Conservation (phyloP, 2,329 filamentous ascomycete species). For the Alternaria dauci region DNA sequence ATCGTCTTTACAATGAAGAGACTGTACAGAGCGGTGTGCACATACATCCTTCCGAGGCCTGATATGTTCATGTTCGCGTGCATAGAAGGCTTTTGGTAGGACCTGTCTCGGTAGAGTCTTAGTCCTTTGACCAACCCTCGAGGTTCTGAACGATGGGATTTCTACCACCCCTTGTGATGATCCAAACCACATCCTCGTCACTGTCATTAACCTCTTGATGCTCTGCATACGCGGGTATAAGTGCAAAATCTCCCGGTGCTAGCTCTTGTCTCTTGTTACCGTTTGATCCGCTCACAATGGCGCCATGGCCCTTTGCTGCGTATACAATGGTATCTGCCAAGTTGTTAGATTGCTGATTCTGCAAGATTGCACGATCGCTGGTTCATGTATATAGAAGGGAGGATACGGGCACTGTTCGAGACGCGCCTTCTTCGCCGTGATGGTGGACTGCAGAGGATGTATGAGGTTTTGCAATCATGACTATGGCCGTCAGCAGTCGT, state of each 20-base stretch:
- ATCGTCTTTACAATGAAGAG: conserved; percentile 29
- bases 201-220: conserved; percentile 75
- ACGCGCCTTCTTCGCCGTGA: conserved; percentile 71
- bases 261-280: conserved; percentile 67
- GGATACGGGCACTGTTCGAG: conserved; percentile 3
- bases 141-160: conserved; percentile 70
- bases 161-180: conserved; percentile 69
- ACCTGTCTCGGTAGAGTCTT: conserved; percentile 8
- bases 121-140: conserved; percentile 62
- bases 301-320: conserved; percentile 67
- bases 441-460: conserved; percentile 71
- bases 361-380: neutral
- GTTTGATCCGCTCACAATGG: conserved; percentile 64
- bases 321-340: conserved; percentile 72
- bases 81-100: neutral
- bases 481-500: conserved; percentile 45
- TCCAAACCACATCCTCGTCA: conserved; percentile 70
- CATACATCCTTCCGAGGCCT: neutral
- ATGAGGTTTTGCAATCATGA: conserved; percentile 70
- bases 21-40: neutral
- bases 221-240: conserved; percentile 74
- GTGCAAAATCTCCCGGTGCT: conserved; percentile 71
- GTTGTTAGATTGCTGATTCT: conserved; percentile 14
- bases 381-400: neutral
- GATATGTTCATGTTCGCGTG: neutral